phyloP scores from a whole-genome alignment of 2,329 filamentous ascomycete genomes.

The Microsporum audouinii region DNA sequence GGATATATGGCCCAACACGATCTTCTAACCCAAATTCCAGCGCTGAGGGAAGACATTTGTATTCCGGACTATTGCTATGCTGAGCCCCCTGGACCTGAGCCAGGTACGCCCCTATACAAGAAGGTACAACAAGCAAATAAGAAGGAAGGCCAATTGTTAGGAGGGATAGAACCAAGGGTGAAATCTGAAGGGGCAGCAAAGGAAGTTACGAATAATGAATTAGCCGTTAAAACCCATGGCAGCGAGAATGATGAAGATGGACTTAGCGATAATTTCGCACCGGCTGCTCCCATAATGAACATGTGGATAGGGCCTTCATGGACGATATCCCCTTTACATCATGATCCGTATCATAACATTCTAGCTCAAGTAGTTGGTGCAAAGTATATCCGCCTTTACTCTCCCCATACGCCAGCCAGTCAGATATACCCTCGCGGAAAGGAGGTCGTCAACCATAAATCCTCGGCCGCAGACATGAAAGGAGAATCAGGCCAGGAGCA shows the following conservation, averaged over 20 bases:
- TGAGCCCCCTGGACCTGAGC: conserved; percentile 47
- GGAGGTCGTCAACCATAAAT: conserved; percentile 22
- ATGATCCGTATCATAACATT: conserved; percentile 88
- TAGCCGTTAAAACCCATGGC: not conserved
- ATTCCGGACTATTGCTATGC: conserved; percentile 80
- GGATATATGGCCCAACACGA: conserved; percentile 91
- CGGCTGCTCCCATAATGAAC: conserved; percentile 57
- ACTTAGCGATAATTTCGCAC: conserved; percentile 5
- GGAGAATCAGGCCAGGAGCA: conserved; percentile 44
- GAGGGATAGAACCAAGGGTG: conserved; percentile 29
- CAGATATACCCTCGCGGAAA: conserved; percentile 31
- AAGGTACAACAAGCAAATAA: conserved; percentile 22
- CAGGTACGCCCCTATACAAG: conserved; percentile 35
- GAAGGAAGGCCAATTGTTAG: conserved; percentile 9
- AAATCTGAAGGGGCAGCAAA: not conserved
- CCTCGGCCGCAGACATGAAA: conserved; percentile 6
- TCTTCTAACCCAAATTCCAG: conserved; percentile 70
- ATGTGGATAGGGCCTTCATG: conserved; percentile 84
- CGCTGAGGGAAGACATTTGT: conserved; percentile 60
- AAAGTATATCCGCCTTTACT: conserved; percentile 87
- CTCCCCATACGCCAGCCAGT: conserved; percentile 47
- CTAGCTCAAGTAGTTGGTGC: conserved; percentile 77
- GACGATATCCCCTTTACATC: conserved; percentile 87
- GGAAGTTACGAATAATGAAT: not conserved
- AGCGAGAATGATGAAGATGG: not conserved